A percentile compares a stretch with the other conserved stretches of the same genome.
phyloP scores from a whole-genome alignment of 441 rosid species.

The Populus trichocarpa region DNA sequence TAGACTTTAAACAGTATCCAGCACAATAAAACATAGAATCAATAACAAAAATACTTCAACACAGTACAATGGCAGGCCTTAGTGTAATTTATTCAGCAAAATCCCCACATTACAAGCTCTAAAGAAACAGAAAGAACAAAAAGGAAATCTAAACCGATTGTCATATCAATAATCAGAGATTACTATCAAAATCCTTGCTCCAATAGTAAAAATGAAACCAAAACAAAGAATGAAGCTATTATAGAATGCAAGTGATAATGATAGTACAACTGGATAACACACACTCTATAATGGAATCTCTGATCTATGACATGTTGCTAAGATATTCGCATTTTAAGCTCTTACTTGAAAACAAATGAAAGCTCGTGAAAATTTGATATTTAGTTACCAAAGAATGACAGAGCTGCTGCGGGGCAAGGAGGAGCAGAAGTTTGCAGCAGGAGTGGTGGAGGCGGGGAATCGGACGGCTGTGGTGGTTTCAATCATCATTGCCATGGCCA shows the following conservation, averaged over 20 bases:
- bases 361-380: neutral
- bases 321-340: neutral
- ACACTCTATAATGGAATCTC: neutral
- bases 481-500: conserved; percentile 39
- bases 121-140: neutral
- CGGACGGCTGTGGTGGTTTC: conserved; percentile 70
- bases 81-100: neutral
- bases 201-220: neutral
- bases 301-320: neutral
- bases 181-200: neutral
- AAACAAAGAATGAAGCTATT: neutral
- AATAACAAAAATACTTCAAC: neutral
- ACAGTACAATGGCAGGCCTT: neutral
- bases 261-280: neutral
- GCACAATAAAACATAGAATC: neutral
- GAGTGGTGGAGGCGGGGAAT: conserved; percentile 29
- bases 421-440: conserved; percentile 40
- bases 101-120: neutral
- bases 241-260: neutral
- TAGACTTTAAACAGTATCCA: neutral
- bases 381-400: conserved; percentile 6
- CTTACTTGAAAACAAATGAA: neutral
- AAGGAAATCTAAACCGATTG: neutral
- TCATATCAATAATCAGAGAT: neutral
- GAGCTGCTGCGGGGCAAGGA: conserved; percentile 59